Evolutionary conservation across 805 yeast genomes (phyloP), one percentile per base, ranked within the genome.

Genomic region (Hanseniaspora hatyaiensis): DNA sequence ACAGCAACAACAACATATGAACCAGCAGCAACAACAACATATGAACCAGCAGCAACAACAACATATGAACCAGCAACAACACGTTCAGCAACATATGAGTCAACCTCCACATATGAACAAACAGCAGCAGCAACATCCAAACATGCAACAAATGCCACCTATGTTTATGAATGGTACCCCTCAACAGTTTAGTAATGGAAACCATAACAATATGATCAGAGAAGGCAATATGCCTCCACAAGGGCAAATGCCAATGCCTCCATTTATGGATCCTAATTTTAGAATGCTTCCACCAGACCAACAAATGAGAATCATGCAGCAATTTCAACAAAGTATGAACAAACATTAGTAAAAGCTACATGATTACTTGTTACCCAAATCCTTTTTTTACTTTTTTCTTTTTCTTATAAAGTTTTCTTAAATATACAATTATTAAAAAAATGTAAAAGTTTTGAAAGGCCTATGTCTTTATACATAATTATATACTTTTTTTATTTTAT

Each of bases 61-160:
- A 18, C 32, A n/a, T 16, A 6, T 26, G 29, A 29, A 11, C 57
- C 58, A 23, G 63, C 64, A 24, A 63, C 65, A 22, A 62, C 61
- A 8, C 54, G 59, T 23, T 54, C 37, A 22, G 15, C 32, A 20
- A 22, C 32, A 32, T n/a, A n/a, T n/a, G n/a, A n/a, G n/a, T n/a
- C 42, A 41, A 8, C 47, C 20, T n/a, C 20, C n/a, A 23, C 34
- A 30, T 12, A 18, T 16, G 29, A 19, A 37, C 8, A 19, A 40
- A 40, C 31, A 24, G 11, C 29, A 37, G 18, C 40, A 22, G 3
- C 42, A 26, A 16, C 22, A 16, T 11, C 46, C 34, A 24, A 22
- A 32, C 18, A 18, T 24, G 23, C 29, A 5, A 19, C 34, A 34
- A 6, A 32, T 34, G 38, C 26, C 39, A 38, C n/a, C n/a, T n/a